Evolutionary conservation across 306 rosid species (phyloP).

Genomic region (Coriaria nepalensis): DNA sequence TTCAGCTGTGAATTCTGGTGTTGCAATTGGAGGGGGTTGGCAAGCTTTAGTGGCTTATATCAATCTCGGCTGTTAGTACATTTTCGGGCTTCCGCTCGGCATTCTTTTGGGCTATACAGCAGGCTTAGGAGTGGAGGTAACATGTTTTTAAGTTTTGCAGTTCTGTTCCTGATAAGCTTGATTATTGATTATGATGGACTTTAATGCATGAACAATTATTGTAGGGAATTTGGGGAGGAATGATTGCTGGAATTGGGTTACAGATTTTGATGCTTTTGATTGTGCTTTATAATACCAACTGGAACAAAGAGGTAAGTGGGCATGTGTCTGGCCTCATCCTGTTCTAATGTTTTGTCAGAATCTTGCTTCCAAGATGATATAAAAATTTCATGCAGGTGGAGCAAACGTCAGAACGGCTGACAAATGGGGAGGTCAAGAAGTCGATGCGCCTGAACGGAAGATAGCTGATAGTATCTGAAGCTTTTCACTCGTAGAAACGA

Average conservation of each 20-base stretch:
- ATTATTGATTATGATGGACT: not conserved
- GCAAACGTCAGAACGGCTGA: slow-evolving; percentile 29
- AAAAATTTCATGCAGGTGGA: slow-evolving; percentile 24
- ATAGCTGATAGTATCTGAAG: slow-evolving; percentile 8
- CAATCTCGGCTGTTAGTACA: slow-evolving; percentile 58
- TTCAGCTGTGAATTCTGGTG: slow-evolving; percentile 89
- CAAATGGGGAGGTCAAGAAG: slow-evolving; percentile 37
- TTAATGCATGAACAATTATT: not conserved
- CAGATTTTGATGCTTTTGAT: slow-evolving; percentile 39
- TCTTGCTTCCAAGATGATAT: too few species aligned
- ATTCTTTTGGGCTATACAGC: slow-evolving; percentile 54
- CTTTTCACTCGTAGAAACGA: not conserved
- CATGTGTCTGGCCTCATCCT: not conserved
- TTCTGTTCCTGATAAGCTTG: not conserved
- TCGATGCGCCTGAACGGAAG: not conserved
- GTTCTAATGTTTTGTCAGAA: not conserved
- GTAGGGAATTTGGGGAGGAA: slow-evolving; percentile 56
- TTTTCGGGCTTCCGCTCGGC: slow-evolving; percentile 73
- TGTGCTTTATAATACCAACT: slow-evolving; percentile 34
- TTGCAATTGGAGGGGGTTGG: slow-evolving; percentile 93
- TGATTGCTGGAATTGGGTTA: slow-evolving; percentile 39
- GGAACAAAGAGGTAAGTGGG: slow-evolving; percentile 41
- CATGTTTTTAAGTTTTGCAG: not conserved
- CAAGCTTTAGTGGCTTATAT: slow-evolving; percentile 71
- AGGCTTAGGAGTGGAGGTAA: slow-evolving; percentile 57